Evolutionary conservation across 2,329 filamentous ascomycete genomes (phyloP).

Genomic region (Fusarium sp.): DNA sequence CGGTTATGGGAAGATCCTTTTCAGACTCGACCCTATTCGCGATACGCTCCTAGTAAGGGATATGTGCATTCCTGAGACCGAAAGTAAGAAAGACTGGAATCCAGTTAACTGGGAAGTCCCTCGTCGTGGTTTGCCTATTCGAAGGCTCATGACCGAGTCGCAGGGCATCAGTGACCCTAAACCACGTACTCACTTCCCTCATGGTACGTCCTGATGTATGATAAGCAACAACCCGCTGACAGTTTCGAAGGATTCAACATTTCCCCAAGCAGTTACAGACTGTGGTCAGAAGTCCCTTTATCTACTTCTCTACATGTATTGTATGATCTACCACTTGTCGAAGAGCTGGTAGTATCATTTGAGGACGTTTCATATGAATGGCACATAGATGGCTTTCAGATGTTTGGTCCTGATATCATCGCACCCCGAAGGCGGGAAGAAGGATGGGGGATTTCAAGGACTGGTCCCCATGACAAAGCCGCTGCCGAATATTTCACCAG

Average conservation of each 20-base stretch:
- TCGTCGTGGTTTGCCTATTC: not conserved
- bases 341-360: not conserved
- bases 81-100: not conserved
- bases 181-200: no score
- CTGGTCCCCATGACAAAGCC: not conserved
- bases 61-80: not conserved
- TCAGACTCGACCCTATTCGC: not conserved
- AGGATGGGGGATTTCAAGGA: not conserved
- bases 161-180: no score
- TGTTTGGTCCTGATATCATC: constrained; percentile 1
- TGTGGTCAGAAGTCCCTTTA: not conserved
- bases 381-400: constrained; percentile 4
- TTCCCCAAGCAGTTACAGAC: no score
- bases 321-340: not conserved
- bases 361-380: no score
- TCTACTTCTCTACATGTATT: not conserved
- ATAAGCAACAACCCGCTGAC: not conserved
- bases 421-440: not conserved
- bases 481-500: not conserved
- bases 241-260: no score
- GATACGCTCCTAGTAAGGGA: not conserved
- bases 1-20: not conserved
- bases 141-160: not conserved
- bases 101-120: not conserved
- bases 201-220: no score